A percentile compares a stretch with the other conserved stretches of the same genome.
Evolutionary conservation across 179 eudicot genomes (phyloP).

Genomic region (Pouteria campechiana): DNA sequence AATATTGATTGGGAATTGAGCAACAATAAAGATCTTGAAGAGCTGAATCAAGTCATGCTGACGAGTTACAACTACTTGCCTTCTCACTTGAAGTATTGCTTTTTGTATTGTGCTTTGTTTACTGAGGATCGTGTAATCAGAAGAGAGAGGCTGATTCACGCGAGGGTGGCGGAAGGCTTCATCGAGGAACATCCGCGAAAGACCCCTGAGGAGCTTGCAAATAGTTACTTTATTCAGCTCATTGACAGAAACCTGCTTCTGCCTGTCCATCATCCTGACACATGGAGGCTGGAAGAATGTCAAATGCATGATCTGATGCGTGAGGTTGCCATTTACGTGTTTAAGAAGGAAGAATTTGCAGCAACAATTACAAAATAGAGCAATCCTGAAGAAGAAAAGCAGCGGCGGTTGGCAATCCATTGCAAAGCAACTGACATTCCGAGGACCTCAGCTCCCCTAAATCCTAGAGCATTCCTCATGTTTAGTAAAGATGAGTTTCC

Average conservation of each 20-base stretch:
- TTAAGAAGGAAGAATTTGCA: not conserved
- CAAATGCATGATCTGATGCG: not conserved
- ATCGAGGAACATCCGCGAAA: not conserved
- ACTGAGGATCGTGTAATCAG: not conserved
- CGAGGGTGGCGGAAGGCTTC: conserved; percentile 3
- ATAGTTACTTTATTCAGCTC: not conserved
- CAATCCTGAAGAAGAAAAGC: not conserved
- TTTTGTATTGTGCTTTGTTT: not conserved
- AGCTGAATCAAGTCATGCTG: not conserved
- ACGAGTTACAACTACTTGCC: conserved; percentile 1
- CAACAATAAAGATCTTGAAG: not conserved
- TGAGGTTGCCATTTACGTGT: not conserved
- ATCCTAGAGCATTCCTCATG: not conserved
- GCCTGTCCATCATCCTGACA: not conserved
- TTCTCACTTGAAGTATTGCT: conserved; percentile 2
- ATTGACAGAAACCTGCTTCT: not conserved
- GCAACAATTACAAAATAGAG: not conserved
- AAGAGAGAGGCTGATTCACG: conserved; percentile 2
- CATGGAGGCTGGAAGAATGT: not conserved
- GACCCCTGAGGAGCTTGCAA: not conserved
- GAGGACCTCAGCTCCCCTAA: not conserved
- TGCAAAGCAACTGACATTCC: not conserved
- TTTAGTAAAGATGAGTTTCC: not conserved
- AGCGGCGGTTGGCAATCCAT: not conserved
- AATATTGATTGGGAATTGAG: not conserved